Evolutionary conservation across 371 early-diverging fungal species (phyloP).

Genomic region (Actinomortierella ambigua): DNA sequence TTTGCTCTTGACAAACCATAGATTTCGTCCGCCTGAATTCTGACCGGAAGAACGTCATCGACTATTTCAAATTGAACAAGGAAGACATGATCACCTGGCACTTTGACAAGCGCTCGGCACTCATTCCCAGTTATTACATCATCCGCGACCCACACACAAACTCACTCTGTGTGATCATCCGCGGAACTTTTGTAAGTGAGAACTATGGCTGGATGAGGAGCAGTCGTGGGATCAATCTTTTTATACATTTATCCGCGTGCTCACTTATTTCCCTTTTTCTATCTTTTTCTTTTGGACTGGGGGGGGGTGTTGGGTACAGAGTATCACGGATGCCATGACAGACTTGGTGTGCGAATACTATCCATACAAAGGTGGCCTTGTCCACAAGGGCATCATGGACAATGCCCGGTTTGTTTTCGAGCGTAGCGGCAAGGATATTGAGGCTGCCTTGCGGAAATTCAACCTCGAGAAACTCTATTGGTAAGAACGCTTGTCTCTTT

Average conservation of each 20-base stretch:
- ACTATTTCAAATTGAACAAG: conserved; percentile 69
- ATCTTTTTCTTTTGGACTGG: neutral
- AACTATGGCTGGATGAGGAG: neutral
- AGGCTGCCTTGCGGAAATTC: conserved; percentile 38
- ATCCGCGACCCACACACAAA: conserved; percentile 70
- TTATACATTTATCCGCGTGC: no score
- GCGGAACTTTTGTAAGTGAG: conserved; percentile 79
- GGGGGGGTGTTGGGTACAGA: conserved; percentile 46
- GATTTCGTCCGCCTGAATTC: conserved; percentile 78
- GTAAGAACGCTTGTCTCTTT: conserved; percentile 6
- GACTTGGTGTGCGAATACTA: conserved; percentile 88
- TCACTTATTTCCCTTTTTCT: neutral
- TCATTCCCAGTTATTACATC: conserved; percentile 82
- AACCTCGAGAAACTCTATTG: conserved; percentile 44
- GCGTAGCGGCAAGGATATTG: conserved; percentile 40
- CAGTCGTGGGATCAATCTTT: no score
- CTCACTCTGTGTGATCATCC: conserved; percentile 78
- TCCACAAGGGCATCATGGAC: conserved; percentile 83
- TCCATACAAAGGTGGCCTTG: conserved; percentile 85
- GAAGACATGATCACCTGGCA: conserved; percentile 82
- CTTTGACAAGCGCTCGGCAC: conserved; percentile 70
- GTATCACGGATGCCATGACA: conserved; percentile 81
- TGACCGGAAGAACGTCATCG: conserved; percentile 70
- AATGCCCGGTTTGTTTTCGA: conserved; percentile 69
- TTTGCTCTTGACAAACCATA: conserved; percentile 18